These are phyloP conservation scores for Candida michaelii DNA, from an alignment of 805 yeast species.

Conservation along the genomic window DNA sequence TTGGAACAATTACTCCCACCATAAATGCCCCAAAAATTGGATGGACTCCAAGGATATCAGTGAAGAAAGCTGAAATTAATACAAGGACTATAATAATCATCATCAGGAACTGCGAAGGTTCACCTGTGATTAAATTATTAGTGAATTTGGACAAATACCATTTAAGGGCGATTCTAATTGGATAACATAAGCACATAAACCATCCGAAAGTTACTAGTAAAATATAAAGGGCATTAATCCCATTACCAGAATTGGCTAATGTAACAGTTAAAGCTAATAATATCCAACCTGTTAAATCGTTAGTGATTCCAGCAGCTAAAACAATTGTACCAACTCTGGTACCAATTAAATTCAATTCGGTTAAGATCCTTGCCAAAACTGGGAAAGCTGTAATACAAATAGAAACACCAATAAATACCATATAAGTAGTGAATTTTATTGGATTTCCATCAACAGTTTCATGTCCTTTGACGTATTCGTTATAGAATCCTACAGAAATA, in stretches of 20 bases:
- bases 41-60: conserved; percentile 83
- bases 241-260: conserved; percentile 69
- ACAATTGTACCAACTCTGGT: conserved; percentile 71
- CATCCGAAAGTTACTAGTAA: conserved; percentile 66
- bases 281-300: conserved; percentile 82
- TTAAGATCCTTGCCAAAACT: conserved; percentile 73
- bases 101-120: conserved; percentile 62
- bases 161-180: conserved; percentile 51
- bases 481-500: conserved; percentile 65
- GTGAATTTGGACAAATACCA: conserved; percentile 46
- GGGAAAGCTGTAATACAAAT: conserved; percentile 86
- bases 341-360: conserved; percentile 67
- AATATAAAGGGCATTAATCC: conserved; percentile 69
- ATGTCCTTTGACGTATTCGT: conserved; percentile 44
- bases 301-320: conserved; percentile 80
- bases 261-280: conserved; percentile 74
- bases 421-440: conserved; percentile 66
- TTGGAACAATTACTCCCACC: conserved; percentile 72
- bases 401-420: conserved; percentile 82
- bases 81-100: conserved; percentile 54
- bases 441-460: conserved; percentile 20
- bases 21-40: conserved; percentile 85
- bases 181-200: conserved; percentile 60
- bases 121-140: conserved; percentile 57
- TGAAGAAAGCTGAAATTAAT: conserved; percentile 69